Evolutionary conservation across 352 stramenopile genomes (phyloP), one percentile per base, ranked within the genome.

Genomic region (Phytophthora niederhauseri): DNA sequence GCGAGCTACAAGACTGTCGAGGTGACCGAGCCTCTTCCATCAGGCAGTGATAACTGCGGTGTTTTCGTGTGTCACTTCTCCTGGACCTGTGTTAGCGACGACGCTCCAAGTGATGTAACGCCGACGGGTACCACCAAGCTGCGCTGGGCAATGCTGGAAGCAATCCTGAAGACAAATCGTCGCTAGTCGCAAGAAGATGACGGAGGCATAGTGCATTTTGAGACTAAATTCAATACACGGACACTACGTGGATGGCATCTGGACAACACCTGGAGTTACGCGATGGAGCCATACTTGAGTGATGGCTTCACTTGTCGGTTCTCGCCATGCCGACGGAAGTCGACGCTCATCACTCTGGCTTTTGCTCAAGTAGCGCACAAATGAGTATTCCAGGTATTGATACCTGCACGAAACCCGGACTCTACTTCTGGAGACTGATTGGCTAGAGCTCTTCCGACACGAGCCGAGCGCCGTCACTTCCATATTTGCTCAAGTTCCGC

Each of bases 31-130:
- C 60, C 50, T 7, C 38, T 51, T 8, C 60, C 61, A 30, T 48
- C n/a, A 2, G 61, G 57, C 12, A 55, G 53, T 19, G 61, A 61
- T 20, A 61, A 17, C 24, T 68, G 61, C 8, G 50, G 61, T 14
- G 61, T 68, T 14, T 57, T 57, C 45, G 61, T 66, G 20, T 66
- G 36, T 20, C 46, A 20, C 8, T 38, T 51, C 9, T 57, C 58
- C 34, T 58, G 58, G 58, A 45, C 19, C 7, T 45, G 34, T 30
- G 58, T 65, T 14, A 38, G 20, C 48, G 49, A 24, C 19, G 49
- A 58, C 2, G 58, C 34, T 15, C 49, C 19, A 41, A 46, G 31
- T 24, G 49, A 58, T 45, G n/a, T 58, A 26, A 53, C 34, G 4
- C 26, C 43, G 17, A 34, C 26, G 6, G 57, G 57, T 19, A 12